phyloP scores from a whole-genome alignment of 495 filamentous ascomycete genomes.

The Penicillium ochrochloron region DNA sequence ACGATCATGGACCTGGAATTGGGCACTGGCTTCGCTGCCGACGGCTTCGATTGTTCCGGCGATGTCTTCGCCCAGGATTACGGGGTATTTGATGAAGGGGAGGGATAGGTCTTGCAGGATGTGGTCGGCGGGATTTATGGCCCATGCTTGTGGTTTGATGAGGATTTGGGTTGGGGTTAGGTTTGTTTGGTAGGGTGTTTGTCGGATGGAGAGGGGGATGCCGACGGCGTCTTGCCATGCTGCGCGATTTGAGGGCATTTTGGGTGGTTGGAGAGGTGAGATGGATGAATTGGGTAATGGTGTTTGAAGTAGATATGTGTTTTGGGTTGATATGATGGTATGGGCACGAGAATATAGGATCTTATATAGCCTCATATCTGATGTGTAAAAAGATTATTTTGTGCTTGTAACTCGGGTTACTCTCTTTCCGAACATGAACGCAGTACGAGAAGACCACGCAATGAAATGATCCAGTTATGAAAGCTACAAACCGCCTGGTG shows the following conservation, averaged over 20 bases:
- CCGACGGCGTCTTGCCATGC: slow-evolving; percentile 1
- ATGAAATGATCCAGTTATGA: background rate
- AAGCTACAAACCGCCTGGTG: background rate
- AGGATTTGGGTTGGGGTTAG: slow-evolving; percentile 1
- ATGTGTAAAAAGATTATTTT: background rate
- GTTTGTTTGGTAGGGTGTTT: background rate
- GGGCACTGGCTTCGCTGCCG: slow-evolving; percentile 43
- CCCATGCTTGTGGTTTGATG: slow-evolving; percentile 15
- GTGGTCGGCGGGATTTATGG: slow-evolving; percentile 18
- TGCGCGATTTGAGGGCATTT: background rate
- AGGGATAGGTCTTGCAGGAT: slow-evolving; percentile 15
- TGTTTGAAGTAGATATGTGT: background rate
- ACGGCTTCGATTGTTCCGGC: slow-evolving; percentile 56
- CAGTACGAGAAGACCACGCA: background rate
- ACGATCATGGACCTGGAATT: slow-evolving; percentile 48
- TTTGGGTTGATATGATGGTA: background rate
- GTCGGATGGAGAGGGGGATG: background rate
- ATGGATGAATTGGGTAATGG: background rate
- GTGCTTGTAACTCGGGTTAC: background rate
- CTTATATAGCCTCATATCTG: background rate
- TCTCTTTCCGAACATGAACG: background rate
- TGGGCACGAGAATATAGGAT: background rate
- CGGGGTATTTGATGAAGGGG: slow-evolving; percentile 44
- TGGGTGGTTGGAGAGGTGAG: background rate
- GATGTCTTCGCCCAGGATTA: slow-evolving; percentile 58